Evolutionary conservation across 2,329 filamentous ascomycete species (phyloP), one percentile per base, ranked within the genome.

Genomic region (Ascochyta pisi): DNA sequence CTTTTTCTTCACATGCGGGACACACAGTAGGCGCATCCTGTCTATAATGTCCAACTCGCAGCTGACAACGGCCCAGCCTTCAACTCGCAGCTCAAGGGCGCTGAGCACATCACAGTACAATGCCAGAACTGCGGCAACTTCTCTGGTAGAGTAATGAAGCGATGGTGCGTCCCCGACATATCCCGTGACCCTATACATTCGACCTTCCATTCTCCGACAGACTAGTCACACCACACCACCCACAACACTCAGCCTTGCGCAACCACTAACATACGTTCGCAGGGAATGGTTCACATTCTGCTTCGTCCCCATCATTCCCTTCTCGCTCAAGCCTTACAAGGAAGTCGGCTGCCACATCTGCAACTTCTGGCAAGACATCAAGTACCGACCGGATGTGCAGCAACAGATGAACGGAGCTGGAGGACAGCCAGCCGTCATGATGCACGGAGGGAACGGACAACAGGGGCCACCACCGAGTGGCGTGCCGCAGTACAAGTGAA

Each of bases 261-360:
- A 33, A 26, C 22, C 24, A 50, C 54, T 43, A 34, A 39, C 54
- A 33, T 24, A 31, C 16, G 9, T 7, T 24, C n/a, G 15, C 44
- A 77, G 76, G 77, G 72, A 81, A 38, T 92, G 89, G 87, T 92
- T 92, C 69, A 92, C 90, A 5, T 87, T 92, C 69, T 92, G 89
- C 81, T 92, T 90, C 76, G 76, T 92, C 49, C 90, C 90, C 44
- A 75, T 93, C 41, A 81, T 93, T 24, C 90, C 90, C 0, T 87
- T 92, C 68, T 87, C 85, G 24, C 64, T 82, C 5, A 81, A 82
- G 57, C 79, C 80, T 0, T 76, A 75, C 65, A 74, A 87, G 65
- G 89, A 92, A 67, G 83, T 94, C 52, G 79, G 82, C 56, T 94
- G 90, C 79, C 83, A 86, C 68, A 86, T 92, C 73, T 94, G 90